Percentiles rank a stretch among this genome's conserved stretches.
Conservation (phyloP, 73 alveolate species). For the Symbiodinium natans region DNA sequence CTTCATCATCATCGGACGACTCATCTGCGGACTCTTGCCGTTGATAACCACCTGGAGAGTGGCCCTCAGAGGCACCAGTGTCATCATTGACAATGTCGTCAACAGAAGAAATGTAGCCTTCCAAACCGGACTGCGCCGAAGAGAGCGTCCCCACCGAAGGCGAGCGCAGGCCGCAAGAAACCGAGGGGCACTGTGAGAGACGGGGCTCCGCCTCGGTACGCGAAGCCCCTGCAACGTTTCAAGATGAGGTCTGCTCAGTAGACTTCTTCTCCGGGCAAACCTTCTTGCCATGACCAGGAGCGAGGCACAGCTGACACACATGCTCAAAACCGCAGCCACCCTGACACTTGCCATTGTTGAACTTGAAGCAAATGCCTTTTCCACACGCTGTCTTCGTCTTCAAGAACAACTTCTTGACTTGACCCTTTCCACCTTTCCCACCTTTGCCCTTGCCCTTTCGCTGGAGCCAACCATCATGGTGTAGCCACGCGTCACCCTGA, state of each 20-base stretch:
- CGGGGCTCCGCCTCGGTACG: slow-evolving; percentile 48
- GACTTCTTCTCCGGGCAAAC: slow-evolving; percentile 8
- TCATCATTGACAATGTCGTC: neutral
- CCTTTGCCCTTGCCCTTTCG: neutral
- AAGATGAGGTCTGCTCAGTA: too few relatives aligned
- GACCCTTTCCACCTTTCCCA: neutral
- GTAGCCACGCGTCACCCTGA: neutral
- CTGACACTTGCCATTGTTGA: slow-evolving; percentile 18
- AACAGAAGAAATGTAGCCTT: neutral
- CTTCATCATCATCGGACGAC: slow-evolving; percentile 18
- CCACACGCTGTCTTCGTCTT: neutral
- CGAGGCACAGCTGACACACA: neutral
- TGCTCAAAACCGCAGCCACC: slow-evolving; percentile 26
- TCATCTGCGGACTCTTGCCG: too few relatives aligned
- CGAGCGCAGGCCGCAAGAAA: slow-evolving; percentile 1
- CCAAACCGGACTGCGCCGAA: neutral
- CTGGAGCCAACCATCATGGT: neutral
- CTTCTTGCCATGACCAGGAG: neutral
- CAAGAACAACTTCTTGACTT: neutral
- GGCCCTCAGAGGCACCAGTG: neutral
- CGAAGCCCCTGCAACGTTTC: neutral
- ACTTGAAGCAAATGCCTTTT: neutral
- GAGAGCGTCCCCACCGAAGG: slow-evolving; percentile 23
- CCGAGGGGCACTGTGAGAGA: neutral
- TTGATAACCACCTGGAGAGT: neutral